phyloP scores from a whole-genome alignment of 2,329 filamentous ascomycete species.

The Pseudopyrenochaeta lycopersici region DNA sequence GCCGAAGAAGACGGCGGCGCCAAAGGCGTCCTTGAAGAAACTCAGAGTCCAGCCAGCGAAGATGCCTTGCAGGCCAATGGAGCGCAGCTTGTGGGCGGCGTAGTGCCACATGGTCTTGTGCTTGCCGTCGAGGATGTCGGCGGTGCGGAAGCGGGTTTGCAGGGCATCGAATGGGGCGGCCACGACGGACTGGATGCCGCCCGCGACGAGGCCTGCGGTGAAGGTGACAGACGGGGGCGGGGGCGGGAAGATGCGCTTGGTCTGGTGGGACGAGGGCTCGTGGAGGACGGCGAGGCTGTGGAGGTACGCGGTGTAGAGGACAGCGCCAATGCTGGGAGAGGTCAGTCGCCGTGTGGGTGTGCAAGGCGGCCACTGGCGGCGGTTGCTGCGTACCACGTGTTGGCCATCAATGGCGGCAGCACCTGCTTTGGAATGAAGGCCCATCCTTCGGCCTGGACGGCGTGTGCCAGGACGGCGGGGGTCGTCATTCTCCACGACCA shows the following conservation, averaged over 20 bases:
- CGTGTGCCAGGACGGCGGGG: conserved; percentile 73
- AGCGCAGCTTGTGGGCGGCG: conserved; percentile 70
- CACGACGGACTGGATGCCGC: conserved; percentile 73
- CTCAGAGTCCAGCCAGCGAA: conserved; percentile 78
- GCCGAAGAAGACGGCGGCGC: conserved; percentile 76
- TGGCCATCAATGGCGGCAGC: conserved; percentile 78
- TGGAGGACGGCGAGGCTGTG: conserved; percentile 73
- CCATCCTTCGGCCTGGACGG: conserved; percentile 76
- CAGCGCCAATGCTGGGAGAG: conserved; percentile 67
- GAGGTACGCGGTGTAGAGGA: conserved; percentile 79
- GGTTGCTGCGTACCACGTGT: conserved; percentile 64
- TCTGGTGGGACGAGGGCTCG: conserved; percentile 68
- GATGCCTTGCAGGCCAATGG: conserved; percentile 75
- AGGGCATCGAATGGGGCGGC: conserved; percentile 80
- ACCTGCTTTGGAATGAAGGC: conserved; percentile 77
- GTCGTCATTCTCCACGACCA: conserved; percentile 74
- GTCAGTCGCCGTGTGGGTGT: conserved; percentile 9
- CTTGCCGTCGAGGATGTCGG: conserved; percentile 66
- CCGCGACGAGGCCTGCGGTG: conserved; percentile 74
- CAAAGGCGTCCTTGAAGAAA: conserved; percentile 74
- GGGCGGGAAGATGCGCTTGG: conserved; percentile 75
- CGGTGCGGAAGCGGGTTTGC: conserved; percentile 74
- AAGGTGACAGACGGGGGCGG: conserved; percentile 71
- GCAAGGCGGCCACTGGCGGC: not conserved
- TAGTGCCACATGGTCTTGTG: conserved; percentile 78